Evolutionary conservation across 1,284 basidiomycete species (phyloP), one percentile per base, ranked within the genome.

Genomic region (Vanrija humicola): DNA sequence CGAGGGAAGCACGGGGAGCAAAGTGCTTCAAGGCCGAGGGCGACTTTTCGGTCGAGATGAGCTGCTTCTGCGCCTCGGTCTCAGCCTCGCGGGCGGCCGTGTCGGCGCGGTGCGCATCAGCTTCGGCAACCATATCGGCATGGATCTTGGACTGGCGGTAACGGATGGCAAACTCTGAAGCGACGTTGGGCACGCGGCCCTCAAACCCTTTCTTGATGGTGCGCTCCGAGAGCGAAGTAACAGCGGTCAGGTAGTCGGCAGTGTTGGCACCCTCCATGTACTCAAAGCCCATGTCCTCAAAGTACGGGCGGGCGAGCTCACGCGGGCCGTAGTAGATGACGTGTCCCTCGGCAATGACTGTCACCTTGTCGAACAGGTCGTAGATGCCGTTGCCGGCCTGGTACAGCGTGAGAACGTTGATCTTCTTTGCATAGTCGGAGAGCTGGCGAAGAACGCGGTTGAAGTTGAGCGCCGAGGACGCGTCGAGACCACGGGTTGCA

Each of bases 261-360:
- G 67, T 65, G 49, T 72, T 73, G 25, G 63, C 69, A n/a, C 70
- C 69, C 18, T 67, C 61, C 4, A 62, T 63, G 49, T 65, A 66
- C 23, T 85, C 84, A 77, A 84, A 94, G 6, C 90, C 90, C 18
- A 93, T 77, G 29, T 78, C 74, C 65, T 88, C 85, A 61, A 91
- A 92, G 77, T 92, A 91, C 0, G 78, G 77, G 38, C 86, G 83
- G 3, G 90, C 90, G 57, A 86, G 82, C 74, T 72, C 68, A 0
- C 84, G 80, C 5, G 86, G 83, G 5, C 90, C 90, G 69, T 84
- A 90, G 79, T 86, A 94, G 10, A 90, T 85, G 67, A 89, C 83
- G 46, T 82, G 84, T 8, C 90, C 91, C 68, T 88, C 79, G 67
- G 89, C 84, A 53, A 94, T 80, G 29, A 94, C 83, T 62, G 16